Evolutionary conservation across 108 stramenopile species (phyloP).

Genomic region (Skeletonema tropicum): DNA sequence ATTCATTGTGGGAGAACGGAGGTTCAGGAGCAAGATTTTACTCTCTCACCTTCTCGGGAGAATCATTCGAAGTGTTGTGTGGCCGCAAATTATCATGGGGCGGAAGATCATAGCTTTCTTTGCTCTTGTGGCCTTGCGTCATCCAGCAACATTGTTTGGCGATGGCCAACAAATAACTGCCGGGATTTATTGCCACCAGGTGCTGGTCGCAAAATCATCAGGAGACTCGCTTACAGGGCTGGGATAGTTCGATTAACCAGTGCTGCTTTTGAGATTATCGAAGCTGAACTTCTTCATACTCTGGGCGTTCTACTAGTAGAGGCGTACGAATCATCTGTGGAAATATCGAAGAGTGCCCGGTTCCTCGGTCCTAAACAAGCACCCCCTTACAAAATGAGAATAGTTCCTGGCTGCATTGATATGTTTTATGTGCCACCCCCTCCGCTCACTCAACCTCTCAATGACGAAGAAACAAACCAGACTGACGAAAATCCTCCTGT

Average conservation of each 20-base stretch:
- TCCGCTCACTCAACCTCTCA: background rate
- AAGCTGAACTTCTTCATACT: conserved; percentile 8
- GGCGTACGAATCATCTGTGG: conserved; percentile 6
- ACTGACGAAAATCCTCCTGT: background rate
- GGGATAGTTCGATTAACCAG: conserved; percentile 14
- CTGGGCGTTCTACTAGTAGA: conserved; percentile 9
- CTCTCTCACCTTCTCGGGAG: background rate
- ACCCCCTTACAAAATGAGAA: background rate
- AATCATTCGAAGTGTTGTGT: background rate
- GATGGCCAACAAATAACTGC: conserved; percentile 17
- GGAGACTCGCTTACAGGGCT: conserved; percentile 13
- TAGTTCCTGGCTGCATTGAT: background rate
- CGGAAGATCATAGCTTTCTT: background rate
- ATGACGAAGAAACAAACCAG: background rate
- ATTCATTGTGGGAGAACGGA: background rate
- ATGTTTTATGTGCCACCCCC: conserved; percentile 14
- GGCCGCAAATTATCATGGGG: background rate
- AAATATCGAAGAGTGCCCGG: background rate
- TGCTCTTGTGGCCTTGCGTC: background rate
- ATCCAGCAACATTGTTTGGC: conserved; percentile 2
- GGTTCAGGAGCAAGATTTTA: background rate
- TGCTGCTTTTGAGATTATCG: conserved; percentile 9
- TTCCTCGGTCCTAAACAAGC: background rate
- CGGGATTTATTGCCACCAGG: conserved; percentile 10
- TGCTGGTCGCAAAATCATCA: conserved; percentile 18